Base-by-base conservation (phyloP, 139 green algal species). In the Chlorella sp. region DNA sequence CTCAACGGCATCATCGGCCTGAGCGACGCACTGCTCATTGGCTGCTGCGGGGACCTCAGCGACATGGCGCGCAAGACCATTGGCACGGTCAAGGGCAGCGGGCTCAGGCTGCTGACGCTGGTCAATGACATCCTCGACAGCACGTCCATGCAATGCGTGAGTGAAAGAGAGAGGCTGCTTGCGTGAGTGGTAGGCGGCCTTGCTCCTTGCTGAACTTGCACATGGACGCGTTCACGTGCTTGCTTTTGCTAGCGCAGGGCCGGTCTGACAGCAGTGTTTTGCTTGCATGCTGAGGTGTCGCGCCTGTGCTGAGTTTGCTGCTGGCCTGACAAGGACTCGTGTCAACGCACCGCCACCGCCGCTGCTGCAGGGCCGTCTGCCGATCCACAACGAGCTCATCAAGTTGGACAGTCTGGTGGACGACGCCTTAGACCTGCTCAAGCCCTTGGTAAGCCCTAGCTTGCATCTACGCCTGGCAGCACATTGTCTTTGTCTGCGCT, bases 1-100 rank as follows among this genome's bases (percentile, higher is more conserved):
- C 76, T 89, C 62, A 89, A 89, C 70, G 84, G 84, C 42, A 89
- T 89, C 76, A 89, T 89, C 32, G 84, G 80, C 6, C 74, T 89
- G 36, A 75, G 35, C 31, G 80, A 88, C 24, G 78, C 77, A 10
- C 73, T 87, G 49, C 70, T 85, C 3, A 65, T 82, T 36, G 80
- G 73, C 49, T 50, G 31, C 31, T 78, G 73, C 29, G 73, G 73
- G 3, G 22, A 49, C 3, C 26, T 78, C 26, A 59, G 2, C 24
- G 73, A 78, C 10, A 55, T 34, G 42, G 63, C 49, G 2, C 63
- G 50, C 49, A 71, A 76, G 62, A 78, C 71, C 22, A 36, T 82
- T 42, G 33, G 3, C 17, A 74, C 72, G 17, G 78, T 82, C 71
- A 77, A 74, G n/a, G 72, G 27, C 60, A 71, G 42, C 32, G 77